Evolutionary conservation across 2,329 filamentous ascomycete genomes (phyloP).

Genomic region (Huntiella moniliformis): DNA sequence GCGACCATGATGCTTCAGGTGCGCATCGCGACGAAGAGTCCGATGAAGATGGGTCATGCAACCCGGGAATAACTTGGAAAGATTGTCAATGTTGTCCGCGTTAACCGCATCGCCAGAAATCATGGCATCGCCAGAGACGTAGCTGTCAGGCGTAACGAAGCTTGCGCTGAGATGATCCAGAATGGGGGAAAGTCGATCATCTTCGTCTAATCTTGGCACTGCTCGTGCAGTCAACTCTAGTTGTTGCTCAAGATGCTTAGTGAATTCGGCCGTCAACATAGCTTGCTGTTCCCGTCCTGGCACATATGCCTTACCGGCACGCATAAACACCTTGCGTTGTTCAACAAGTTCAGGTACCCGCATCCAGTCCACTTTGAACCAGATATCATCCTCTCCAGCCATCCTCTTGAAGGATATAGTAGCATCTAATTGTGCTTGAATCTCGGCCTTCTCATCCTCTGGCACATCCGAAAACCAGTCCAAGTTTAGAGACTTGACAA

Average conservation of each 20-base stretch:
- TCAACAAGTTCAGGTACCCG: constrained; percentile 82
- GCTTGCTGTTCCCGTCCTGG: constrained; percentile 71
- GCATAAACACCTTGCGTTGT: constrained; percentile 54
- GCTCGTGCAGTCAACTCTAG: constrained; percentile 85
- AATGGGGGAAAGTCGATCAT: constrained; percentile 62
- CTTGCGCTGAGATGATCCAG: constrained; percentile 75
- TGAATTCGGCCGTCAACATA: constrained; percentile 80
- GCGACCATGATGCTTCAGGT: constrained; percentile 84
- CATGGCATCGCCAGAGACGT: constrained; percentile 46
- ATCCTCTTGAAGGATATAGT: constrained; percentile 22
- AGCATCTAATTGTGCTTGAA: constrained; percentile 36
- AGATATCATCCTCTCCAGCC: constrained; percentile 55
- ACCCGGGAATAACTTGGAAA: constrained; percentile 68
- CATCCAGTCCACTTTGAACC: constrained; percentile 96
- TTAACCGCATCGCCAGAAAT: constrained; percentile 53
- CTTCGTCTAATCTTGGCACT: constrained; percentile 81
- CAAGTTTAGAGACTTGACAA: constrained; percentile 58
- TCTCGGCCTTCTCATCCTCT: constrained; percentile 54
- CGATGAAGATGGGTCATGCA: constrained; percentile 90
- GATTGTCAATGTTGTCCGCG: constrained; percentile 58
- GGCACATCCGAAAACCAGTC: constrained; percentile 80
- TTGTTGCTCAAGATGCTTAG: constrained; percentile 55
- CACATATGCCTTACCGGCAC: constrained; percentile 74
- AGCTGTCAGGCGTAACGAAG: constrained; percentile 78
- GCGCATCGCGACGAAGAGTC: constrained; percentile 66